Evolutionary conservation across 1,139 yeast genomes (phyloP).

Genomic region (Hemisphaericaspora subhashii): DNA sequence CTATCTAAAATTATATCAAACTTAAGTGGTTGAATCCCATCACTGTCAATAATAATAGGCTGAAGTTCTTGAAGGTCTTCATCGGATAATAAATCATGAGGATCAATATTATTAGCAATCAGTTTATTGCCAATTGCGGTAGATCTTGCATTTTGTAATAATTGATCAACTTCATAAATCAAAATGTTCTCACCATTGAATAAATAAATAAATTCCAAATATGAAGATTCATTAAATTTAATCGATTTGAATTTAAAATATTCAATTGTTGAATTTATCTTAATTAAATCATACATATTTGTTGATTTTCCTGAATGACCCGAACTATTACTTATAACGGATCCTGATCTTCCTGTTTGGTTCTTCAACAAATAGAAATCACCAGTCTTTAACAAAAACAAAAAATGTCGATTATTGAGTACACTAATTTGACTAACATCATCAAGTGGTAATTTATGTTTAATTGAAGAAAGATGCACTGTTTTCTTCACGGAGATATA

Average conservation of each 20-base stretch:
- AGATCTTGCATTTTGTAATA: no score
- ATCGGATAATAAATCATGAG: conserved; percentile 11
- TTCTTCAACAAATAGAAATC: conserved; percentile 40
- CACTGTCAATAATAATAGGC: conserved; percentile 31
- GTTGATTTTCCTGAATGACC: conserved; percentile 12
- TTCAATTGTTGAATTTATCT: conserved; percentile 32
- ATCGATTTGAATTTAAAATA: conserved; percentile 29
- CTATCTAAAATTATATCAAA: conserved; percentile 13
- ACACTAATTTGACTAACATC: conserved; percentile 28
- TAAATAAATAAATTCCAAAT: conserved; percentile 24
- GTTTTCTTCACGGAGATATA: conserved; percentile 36
- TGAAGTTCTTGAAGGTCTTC: conserved; percentile 17
- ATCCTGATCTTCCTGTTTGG: conserved; percentile 17
- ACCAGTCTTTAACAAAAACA: conserved; percentile 38
- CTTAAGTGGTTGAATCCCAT: conserved; percentile 32
- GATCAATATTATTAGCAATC: no score
- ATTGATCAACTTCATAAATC: conserved; percentile 32
- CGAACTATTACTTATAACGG: conserved; percentile 13
- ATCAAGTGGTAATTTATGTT: conserved; percentile 24
- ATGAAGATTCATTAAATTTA: conserved; percentile 17
- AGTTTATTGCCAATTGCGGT: no score
- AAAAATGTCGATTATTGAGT: conserved; percentile 33
- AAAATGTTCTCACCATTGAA: conserved; percentile 31
- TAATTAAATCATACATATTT: conserved; percentile 41
- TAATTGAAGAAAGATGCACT: conserved; percentile 36